phyloP scores from a whole-genome alignment of 352 stramenopile genomes.

The Aphanomyces astaci region DNA sequence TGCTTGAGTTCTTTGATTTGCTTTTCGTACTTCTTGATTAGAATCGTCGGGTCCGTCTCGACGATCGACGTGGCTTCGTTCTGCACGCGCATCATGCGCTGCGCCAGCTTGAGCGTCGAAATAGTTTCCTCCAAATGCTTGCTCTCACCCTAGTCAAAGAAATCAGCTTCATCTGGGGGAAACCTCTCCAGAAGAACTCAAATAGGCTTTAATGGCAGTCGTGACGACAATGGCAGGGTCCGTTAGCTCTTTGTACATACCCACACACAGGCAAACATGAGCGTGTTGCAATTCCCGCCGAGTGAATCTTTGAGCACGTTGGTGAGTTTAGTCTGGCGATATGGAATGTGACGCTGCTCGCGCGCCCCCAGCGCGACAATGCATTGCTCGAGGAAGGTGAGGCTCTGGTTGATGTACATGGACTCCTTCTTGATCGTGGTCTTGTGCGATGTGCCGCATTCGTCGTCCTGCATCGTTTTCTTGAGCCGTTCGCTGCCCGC shows the following conservation, averaged over 20 bases:
- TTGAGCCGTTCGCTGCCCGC: conserved; percentile 91
- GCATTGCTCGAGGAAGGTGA: conserved; percentile 94
- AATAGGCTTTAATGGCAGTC: too few species aligned
- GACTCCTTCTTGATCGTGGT: conserved; percentile 93
- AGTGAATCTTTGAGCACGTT: conserved; percentile 90
- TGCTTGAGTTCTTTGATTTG: conserved; percentile 90
- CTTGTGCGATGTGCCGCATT: conserved; percentile 24
- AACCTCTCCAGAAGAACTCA: too few species aligned
- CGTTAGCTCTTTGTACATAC: too few species aligned
- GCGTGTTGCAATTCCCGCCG: conserved; percentile 92
- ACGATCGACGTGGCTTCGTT: conserved; percentile 83
- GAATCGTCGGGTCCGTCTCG: conserved; percentile 73
- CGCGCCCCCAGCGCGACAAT: conserved; percentile 82
- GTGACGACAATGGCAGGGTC: too few species aligned
- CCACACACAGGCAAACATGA: conserved; percentile 93
- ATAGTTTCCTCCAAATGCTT: conserved; percentile 90
- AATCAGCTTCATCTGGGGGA: too few species aligned
- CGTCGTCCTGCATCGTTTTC: conserved; percentile 80
- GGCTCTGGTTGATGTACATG: conserved; percentile 96
- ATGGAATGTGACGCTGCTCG: conserved; percentile 81
- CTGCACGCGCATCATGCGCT: conserved; percentile 91
- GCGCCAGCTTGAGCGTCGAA: conserved; percentile 88
- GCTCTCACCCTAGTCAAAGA: conserved; percentile 55
- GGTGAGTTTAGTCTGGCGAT: conserved; percentile 93
- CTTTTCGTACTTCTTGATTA: conserved; percentile 86